phyloP scores from a whole-genome alignment of 83 land plant genomes.

The Picea abies region DNA sequence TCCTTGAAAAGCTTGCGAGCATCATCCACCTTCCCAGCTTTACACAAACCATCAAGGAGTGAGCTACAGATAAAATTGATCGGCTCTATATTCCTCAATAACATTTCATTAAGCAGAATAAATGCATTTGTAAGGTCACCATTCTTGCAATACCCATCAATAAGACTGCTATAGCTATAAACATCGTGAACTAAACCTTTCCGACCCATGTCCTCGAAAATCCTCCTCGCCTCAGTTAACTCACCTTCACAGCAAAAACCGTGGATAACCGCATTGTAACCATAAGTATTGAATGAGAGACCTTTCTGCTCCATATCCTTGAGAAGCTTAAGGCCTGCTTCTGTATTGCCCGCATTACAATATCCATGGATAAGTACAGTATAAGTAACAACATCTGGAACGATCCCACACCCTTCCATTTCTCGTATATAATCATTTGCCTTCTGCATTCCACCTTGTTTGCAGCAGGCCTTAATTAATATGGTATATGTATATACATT shows the following conservation, averaged over 20 bases:
- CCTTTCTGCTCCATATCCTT: constrained; percentile 2
- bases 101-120: constrained; percentile 40
- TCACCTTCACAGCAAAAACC: constrained; percentile 45
- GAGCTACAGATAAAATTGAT: constrained; percentile 31
- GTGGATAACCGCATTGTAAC: constrained; percentile 35
- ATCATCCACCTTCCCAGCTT: constrained; percentile 25
- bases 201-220: constrained; percentile 36
- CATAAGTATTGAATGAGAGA: constrained; percentile 6
- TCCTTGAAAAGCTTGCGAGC: constrained; percentile 32
- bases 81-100: constrained; percentile 32
- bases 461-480: constrained; percentile 31
- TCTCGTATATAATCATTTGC: constrained; percentile 20
- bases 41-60: constrained; percentile 31
- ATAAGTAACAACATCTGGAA: constrained; percentile 28
- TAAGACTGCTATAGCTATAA: constrained; percentile 36
- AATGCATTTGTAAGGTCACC: constrained; percentile 29
- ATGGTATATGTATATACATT: constrained; percentile 38
- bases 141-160: constrained; percentile 30
- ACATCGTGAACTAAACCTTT: constrained; percentile 30
- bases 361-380: constrained; percentile 30
- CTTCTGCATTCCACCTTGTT: constrained; percentile 22
- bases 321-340: constrained; percentile 31
- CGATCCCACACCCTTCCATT: constrained; percentile 32
- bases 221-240: constrained; percentile 31
- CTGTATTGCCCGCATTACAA: constrained; percentile 20